These are phyloP conservation scores for Dichotomocladium elegans DNA, from an alignment of 371 early-diverging fungal species.

Conservation along the genomic window DNA sequence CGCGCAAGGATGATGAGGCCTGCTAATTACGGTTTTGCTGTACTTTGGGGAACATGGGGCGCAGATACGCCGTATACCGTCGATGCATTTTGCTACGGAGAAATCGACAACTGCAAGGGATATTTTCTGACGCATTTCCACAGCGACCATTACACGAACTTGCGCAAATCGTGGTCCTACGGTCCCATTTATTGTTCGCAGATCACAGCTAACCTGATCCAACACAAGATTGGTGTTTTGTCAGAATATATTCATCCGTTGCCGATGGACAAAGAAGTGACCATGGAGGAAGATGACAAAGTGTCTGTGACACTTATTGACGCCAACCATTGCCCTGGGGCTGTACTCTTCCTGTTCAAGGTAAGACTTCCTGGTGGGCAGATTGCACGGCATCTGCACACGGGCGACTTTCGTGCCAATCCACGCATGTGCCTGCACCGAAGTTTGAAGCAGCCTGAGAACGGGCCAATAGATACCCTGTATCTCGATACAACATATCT, in stretches of 20 bases:
- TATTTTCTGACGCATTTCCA: constrained; percentile 95
- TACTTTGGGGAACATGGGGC: not conserved
- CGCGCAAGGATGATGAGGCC: not conserved
- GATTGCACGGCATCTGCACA: constrained; percentile 67
- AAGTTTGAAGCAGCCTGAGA: constrained; percentile 38
- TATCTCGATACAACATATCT: constrained; percentile 95
- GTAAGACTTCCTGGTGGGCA: constrained; percentile 24
- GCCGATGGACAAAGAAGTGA: constrained; percentile 63
- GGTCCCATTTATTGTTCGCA: constrained; percentile 85
- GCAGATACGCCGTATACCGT: constrained; percentile 76
- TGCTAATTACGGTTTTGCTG: not conserved
- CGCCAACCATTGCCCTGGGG: constrained; percentile 95
- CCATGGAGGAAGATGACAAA: constrained; percentile 8
- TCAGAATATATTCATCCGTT: constrained; percentile 56
- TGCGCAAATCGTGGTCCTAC: constrained; percentile 62
- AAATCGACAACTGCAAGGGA: not conserved
- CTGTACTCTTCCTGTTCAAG: constrained; percentile 83
- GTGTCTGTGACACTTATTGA: constrained; percentile 81
- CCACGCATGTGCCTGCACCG: constrained; percentile 56
- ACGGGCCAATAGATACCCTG: constrained; percentile 60
- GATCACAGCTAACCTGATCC: constrained; percentile 82
- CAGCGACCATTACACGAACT: constrained; percentile 87
- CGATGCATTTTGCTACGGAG: constrained; percentile 87
- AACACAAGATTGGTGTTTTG: constrained; percentile 63
- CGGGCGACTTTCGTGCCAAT: constrained; percentile 90